Evolutionary conservation across 371 early-diverging fungal species (phyloP).

Genomic region (Apophysomyces elegans): DNA sequence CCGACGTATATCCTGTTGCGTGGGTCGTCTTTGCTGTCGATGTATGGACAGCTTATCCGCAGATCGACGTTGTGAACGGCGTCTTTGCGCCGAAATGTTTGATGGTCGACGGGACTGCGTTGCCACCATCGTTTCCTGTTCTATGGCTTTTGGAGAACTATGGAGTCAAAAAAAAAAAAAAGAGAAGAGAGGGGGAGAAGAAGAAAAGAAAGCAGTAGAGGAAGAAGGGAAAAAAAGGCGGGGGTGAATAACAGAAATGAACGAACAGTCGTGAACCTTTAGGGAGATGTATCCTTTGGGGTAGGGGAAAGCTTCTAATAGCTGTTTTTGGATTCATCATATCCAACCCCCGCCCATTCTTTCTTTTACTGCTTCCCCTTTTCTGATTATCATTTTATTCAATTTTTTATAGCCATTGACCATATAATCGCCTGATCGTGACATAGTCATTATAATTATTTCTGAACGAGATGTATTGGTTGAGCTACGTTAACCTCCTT

Average conservation of each 20-base stretch:
- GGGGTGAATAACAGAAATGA: slow-evolving; percentile 7
- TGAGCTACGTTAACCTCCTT: background rate
- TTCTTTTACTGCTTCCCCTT: slow-evolving; percentile 1
- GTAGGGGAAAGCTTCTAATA: slow-evolving; percentile 9
- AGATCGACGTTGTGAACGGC: slow-evolving; percentile 5
- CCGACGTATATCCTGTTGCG: slow-evolving; percentile 6
- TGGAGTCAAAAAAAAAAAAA: slow-evolving; percentile 9
- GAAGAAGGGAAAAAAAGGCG: background rate
- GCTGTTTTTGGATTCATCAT: slow-evolving; percentile 1
- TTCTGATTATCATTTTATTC: background rate
- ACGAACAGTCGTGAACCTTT: slow-evolving; percentile 9
- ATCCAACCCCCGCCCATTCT: slow-evolving; percentile 1
- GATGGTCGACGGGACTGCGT: slow-evolving; percentile 2
- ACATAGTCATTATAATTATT: no score
- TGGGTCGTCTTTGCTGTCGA: slow-evolving; percentile 7
- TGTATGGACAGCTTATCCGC: background rate
- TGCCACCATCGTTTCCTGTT: slow-evolving; percentile 9
- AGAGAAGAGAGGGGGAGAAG: background rate
- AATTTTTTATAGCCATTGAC: background rate
- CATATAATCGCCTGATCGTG: no score
- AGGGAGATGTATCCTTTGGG: slow-evolving; percentile 11
- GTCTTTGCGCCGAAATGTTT: slow-evolving; percentile 9
- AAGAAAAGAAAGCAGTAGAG: background rate
- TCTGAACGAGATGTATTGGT: background rate
- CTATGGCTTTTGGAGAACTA: slow-evolving; percentile 7